Conservation (phyloP, 2,329 filamentous ascomycete species). For the Claviceps paspali region DNA sequence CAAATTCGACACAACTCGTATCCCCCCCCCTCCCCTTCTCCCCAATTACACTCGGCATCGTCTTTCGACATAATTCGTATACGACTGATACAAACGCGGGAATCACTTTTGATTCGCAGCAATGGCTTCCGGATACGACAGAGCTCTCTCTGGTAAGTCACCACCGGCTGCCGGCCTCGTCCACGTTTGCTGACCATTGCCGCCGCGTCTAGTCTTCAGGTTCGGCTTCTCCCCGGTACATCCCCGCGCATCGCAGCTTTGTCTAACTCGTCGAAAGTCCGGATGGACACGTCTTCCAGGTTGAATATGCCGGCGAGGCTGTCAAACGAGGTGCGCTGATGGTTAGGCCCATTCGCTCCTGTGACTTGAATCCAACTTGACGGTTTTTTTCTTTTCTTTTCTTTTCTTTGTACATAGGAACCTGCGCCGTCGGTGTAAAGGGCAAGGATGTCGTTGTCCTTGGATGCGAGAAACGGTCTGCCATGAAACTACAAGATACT, state of each 20-base stretch:
- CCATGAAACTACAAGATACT: slow-evolving; percentile 98
- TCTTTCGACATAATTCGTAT: no score
- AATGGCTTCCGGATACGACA: slow-evolving; percentile 94
- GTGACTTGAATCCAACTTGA: slow-evolving; percentile 8
- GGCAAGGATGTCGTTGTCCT: slow-evolving; percentile 87
- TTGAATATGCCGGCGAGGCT: slow-evolving; percentile 97
- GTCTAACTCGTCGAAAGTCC: slow-evolving; percentile 52
- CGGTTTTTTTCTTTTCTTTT: slow-evolving; percentile 1
- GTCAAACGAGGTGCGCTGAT: slow-evolving; percentile 73
- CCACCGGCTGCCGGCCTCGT: slow-evolving; percentile 5
- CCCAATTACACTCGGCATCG: not conserved
- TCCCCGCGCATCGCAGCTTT: not conserved
- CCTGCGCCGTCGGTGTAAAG: slow-evolving; percentile 95
- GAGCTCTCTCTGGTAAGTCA: slow-evolving; percentile 90
- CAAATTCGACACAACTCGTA: slow-evolving; percentile 4
- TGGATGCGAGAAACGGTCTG: slow-evolving; percentile 95
- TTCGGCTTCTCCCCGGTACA: slow-evolving; percentile 18
- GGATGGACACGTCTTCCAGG: slow-evolving; percentile 98
- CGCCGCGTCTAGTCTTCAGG: slow-evolving; percentile 60
- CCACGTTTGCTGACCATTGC: slow-evolving; percentile 22
- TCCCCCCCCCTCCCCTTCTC: not conserved
- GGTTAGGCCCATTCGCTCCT: not conserved
- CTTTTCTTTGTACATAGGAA: slow-evolving; percentile 40
- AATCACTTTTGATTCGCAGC: slow-evolving; percentile 3
- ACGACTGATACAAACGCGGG: not conserved